phyloP scores from a whole-genome alignment of 345 rosid genomes.

The Eutrema heterophyllum region DNA sequence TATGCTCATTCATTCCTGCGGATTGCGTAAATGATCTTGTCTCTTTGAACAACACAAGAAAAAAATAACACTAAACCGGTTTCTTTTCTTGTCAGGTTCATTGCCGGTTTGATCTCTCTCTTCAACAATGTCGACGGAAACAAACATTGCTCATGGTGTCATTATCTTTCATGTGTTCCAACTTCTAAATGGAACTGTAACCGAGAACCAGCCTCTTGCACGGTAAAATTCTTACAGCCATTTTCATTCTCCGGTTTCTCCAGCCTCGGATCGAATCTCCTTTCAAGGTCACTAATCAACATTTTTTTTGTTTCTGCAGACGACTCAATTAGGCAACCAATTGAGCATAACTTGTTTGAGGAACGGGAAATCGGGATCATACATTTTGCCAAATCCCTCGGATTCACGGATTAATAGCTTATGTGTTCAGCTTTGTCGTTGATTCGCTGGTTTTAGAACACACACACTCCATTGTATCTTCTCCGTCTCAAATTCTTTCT shows the following conservation, averaged over 20 bases:
- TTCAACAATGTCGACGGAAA: slow-evolving; percentile 85
- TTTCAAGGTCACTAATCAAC: not conserved
- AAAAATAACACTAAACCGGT: not conserved
- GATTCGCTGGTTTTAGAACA: slow-evolving; percentile 19
- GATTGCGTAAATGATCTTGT: not conserved
- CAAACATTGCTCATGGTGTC: slow-evolving; percentile 95
- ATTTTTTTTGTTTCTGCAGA: slow-evolving; percentile 39
- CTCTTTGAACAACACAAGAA: not conserved
- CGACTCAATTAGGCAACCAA: slow-evolving; percentile 56
- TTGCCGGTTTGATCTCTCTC: slow-evolving; percentile 51
- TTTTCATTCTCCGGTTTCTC: not conserved
- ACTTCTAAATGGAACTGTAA: slow-evolving; percentile 89
- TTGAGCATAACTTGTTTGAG: slow-evolving; percentile 62
- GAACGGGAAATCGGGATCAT: slow-evolving; percentile 51
- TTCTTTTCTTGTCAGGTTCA: slow-evolving; percentile 41
- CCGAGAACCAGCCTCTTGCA: slow-evolving; percentile 56
- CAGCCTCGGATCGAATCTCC: not conserved
- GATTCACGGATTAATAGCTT: slow-evolving; percentile 46
- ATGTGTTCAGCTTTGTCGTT: slow-evolving; percentile 57
- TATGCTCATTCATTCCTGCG: not conserved
- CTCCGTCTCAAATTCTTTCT: not conserved
- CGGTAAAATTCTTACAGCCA: slow-evolving; percentile 34
- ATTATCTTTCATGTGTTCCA: slow-evolving; percentile 87
- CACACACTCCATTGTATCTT: not conserved
- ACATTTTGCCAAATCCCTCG: slow-evolving; percentile 38